Evolutionary conservation across 2,329 filamentous ascomycete species (phyloP).

Genomic region (Fusarium oxysporum): DNA sequence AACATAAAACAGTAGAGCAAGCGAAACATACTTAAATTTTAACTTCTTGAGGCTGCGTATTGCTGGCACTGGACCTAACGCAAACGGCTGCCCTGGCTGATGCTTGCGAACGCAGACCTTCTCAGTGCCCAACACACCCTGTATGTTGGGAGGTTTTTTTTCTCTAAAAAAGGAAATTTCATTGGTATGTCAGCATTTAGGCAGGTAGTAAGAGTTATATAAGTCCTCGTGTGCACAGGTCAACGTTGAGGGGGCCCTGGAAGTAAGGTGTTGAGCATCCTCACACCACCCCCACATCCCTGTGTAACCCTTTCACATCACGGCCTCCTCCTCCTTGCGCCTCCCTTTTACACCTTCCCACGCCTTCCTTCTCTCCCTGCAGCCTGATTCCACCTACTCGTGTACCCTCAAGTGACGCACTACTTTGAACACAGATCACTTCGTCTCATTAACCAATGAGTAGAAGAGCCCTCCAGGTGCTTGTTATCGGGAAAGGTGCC

Average conservation of each 20-base stretch:
- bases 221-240: neutral
- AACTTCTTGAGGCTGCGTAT: neutral
- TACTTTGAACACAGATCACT: neutral
- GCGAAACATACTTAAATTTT: too few relatives aligned
- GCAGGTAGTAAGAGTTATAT: neutral
- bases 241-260: neutral
- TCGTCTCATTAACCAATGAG: neutral
- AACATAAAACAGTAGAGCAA: neutral
- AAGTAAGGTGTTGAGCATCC: neutral
- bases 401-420: neutral
- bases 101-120: neutral
- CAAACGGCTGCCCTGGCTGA: neutral
- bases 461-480: conserved; percentile 53
- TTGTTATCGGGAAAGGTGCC: conserved; percentile 79
- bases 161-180: neutral
- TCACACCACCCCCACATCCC: too few relatives aligned
- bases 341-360: neutral
- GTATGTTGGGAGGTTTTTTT: neutral
- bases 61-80: neutral
- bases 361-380: neutral
- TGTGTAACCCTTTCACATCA: neutral
- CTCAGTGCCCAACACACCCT: neutral
- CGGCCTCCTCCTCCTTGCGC: neutral
- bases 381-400: too few relatives aligned
- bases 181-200: neutral